phyloP scores from a whole-genome alignment of 257 asterid species.

The Nicotiana obtusifolia region DNA sequence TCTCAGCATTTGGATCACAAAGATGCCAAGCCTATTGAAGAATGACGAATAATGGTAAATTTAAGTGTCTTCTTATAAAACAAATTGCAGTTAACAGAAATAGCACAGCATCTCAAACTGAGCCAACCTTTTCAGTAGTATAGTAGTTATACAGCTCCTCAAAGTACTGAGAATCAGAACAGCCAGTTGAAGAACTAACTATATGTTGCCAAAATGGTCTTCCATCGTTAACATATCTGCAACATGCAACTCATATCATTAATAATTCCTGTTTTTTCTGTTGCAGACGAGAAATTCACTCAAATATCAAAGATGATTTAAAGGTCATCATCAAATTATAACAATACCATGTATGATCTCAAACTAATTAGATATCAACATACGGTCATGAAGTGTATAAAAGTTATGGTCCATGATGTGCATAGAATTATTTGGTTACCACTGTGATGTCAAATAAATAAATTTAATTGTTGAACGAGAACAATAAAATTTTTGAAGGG shows the following conservation, averaged over 20 bases:
- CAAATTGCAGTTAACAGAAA: background rate
- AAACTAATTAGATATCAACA: background rate
- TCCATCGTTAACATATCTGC: constrained; percentile 89
- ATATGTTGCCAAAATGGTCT: constrained; percentile 95
- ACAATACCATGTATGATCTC: background rate
- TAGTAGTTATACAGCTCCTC: constrained; percentile 92
- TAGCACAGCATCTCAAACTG: background rate
- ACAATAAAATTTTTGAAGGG: background rate
- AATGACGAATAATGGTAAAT: background rate
- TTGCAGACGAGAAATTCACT: background rate
- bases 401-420: background rate
- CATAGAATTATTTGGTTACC: background rate
- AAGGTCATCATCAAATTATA: background rate
- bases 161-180: constrained; percentile 87
- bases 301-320: background rate
- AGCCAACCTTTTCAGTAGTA: constrained; percentile 73
- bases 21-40: constrained; percentile 88
- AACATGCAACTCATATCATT: background rate
- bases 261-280: background rate
- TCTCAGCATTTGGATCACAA: constrained; percentile 85
- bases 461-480: background rate
- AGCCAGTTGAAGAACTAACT: constrained; percentile 94
- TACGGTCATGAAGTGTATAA: background rate
- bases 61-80: background rate
- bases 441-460: background rate